Percentiles rank a stretch among this genome's conserved stretches.
phyloP scores from a whole-genome alignment of 352 stramenopile genomes.

The Globisporangium cystogenes region DNA sequence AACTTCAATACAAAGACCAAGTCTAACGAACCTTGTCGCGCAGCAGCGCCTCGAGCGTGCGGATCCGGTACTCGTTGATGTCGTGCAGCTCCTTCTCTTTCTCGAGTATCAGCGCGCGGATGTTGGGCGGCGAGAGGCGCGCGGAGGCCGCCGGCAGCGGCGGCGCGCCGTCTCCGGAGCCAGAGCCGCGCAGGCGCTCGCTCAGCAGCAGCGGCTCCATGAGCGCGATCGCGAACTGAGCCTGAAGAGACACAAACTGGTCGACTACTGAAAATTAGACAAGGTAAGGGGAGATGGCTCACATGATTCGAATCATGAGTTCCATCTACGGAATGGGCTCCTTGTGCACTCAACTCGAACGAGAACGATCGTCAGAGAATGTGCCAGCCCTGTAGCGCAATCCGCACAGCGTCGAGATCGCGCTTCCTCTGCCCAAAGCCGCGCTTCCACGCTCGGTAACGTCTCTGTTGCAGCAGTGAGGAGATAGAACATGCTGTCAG shows the following conservation, averaged over 20 bases:
- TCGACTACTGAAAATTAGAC: background rate
- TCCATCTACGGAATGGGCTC: background rate
- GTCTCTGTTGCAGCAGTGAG: background rate
- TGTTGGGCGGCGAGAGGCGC: conserved; percentile 50
- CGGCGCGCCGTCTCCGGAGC: background rate
- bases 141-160: conserved; percentile 2
- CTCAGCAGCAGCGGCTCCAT: background rate
- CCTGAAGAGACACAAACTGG: background rate
- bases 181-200: background rate
- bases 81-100: conserved; percentile 92
- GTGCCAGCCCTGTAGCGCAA: conserved; percentile 23
- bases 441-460: conserved; percentile 32
- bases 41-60: conserved; percentile 66
- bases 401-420: conserved; percentile 12
- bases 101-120: conserved; percentile 84
- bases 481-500: background rate
- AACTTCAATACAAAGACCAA: background rate
- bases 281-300: background rate
- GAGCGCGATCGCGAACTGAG: background rate
- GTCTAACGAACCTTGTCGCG: conserved; percentile 55
- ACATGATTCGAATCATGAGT: background rate
- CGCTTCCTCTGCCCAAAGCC: conserved; percentile 1
- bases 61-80: conserved; percentile 90
- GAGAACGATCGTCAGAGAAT: conserved; percentile 10
- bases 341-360: background rate